Evolutionary conservation across 164 flowering plant species (phyloP), one percentile per base, ranked within the genome.

Genomic region (Pachysandra terminalis): DNA sequence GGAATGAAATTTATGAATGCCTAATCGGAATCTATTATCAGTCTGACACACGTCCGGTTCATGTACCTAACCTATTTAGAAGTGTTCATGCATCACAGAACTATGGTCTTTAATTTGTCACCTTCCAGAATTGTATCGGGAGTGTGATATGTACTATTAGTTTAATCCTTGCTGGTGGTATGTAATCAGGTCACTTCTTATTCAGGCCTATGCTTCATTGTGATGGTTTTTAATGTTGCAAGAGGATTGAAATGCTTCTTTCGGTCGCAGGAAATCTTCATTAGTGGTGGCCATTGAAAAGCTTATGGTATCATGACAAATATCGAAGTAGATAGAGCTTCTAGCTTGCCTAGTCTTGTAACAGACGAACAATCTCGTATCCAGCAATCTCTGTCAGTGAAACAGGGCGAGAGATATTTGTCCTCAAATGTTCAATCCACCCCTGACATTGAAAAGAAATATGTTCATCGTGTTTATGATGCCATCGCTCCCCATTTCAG

Each of bases 401-500:
- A 55, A 17, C 68, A 67, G 16, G 72, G 60, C 59, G 40, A 62
- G 58, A 56, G 10, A 63, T 17, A 41, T 21, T 69, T 80, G 53
- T 67, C 77, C 45, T 66, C 75, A 27, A 83, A 70, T 73, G 88
- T 80, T 59, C 77, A 83, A 49, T 81, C 63, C 56, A 92, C 93
- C 28, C 99, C 97, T 53, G 97, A 92, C 69, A 89, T 95, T 16
- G 98, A 95, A 71, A 89, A 88, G 82, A 91, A 89, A 73, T 95
- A 89, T 75, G 99, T 92, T 26, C 99, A 95, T 80, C 83, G 71
- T 72, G 97, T 92, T 68, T 95, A 95, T 74, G 99, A 92, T 79
- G 97, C 99, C 54, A 92, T 95, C 63, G 98, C 98, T 28, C 99
- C 97, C 19, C 98, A 95, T 83, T 95, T 95, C 68, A 95, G 97